These are phyloP conservation scores for Mercurialis annua DNA, from an alignment of 345 rosid species.

Conservation along the genomic window DNA sequence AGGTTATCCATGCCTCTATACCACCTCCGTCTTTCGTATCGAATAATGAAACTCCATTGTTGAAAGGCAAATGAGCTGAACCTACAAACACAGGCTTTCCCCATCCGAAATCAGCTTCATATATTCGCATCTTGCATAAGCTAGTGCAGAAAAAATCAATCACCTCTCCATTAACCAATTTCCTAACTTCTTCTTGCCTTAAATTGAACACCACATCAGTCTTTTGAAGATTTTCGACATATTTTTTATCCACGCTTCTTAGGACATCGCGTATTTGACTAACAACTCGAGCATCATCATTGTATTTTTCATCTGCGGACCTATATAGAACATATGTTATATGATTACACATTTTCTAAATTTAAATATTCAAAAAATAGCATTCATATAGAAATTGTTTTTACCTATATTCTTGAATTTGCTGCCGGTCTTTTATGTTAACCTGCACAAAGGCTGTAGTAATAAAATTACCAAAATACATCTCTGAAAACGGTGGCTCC, in stretches of 20 bases:
- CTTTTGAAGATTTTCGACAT: slow-evolving; percentile 1
- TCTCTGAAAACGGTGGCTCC: slow-evolving; percentile 20
- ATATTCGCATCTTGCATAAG: slow-evolving; percentile 6
- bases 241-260: neutral
- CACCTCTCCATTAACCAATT: neutral
- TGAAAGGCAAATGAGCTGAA: neutral
- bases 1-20: slow-evolving; percentile 15
- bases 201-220: neutral
- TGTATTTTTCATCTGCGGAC: too few species aligned
- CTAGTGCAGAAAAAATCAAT: neutral
- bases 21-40: slow-evolving; percentile 13
- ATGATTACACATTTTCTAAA: too few species aligned
- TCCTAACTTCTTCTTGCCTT: neutral
- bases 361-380: too few species aligned
- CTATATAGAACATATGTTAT: too few species aligned
- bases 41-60: neutral
- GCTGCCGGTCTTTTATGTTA: too few species aligned
- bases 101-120: slow-evolving; percentile 22
- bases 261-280: neutral
- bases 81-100: slow-evolving; percentile 16
- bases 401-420: too few species aligned
- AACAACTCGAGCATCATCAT: too few species aligned
- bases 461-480: slow-evolving; percentile 27
- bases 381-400: too few species aligned
- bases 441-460: slow-evolving; percentile 9